Evolutionary conservation across 805 yeast species (phyloP), one percentile per base, ranked within the genome.

Genomic region (Spathaspora girioi): DNA sequence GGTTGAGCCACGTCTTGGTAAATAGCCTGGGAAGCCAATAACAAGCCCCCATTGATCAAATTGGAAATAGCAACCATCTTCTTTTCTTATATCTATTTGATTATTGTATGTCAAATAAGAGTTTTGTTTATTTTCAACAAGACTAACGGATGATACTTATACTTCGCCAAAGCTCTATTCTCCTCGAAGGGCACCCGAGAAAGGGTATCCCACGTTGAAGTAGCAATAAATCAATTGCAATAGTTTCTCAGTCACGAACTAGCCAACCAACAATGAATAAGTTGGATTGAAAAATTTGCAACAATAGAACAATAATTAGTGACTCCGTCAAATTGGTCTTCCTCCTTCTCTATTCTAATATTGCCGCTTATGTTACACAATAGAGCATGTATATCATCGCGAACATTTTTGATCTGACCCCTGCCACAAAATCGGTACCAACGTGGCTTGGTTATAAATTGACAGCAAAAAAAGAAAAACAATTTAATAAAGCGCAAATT

Each of bases 61-160:
- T 66, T 69, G 18, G 69, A 58, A 43, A 68, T 45, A 4, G 68
- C 59, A 50, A 69, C 73, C 73, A 69, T 68, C 15, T n/a, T 20
- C n/a, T 48, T 41, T 44, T 4, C 14, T 15, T 17, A 35, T 35
- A n/a, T 35, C 14, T 35, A 15, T 14, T 35, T 7, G 15, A 35
- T 35, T 12, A 14, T 14, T 35, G 17, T 9, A 31, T 31, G 12
- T 11, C 35, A 31, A 10, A 8, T 2, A 35, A 35, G 15, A 35
- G 3, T 14, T 14, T 35, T 2, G 11, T 15, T 14, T 35, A 11
- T 17, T n/a, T n/a, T 35, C 3, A 10, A 4, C 18, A 35, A 6
- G 40, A n/a, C 14, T 14, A n/a, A 35, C 8, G 11, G 3, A 8
- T 14, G 17, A 12, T 35, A 35, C 40, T 35, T 35, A 35, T 35